These are phyloP conservation scores for Phytophthora ohioensis DNA, from an alignment of 352 stramenopile genomes.

Conservation along the genomic window DNA sequence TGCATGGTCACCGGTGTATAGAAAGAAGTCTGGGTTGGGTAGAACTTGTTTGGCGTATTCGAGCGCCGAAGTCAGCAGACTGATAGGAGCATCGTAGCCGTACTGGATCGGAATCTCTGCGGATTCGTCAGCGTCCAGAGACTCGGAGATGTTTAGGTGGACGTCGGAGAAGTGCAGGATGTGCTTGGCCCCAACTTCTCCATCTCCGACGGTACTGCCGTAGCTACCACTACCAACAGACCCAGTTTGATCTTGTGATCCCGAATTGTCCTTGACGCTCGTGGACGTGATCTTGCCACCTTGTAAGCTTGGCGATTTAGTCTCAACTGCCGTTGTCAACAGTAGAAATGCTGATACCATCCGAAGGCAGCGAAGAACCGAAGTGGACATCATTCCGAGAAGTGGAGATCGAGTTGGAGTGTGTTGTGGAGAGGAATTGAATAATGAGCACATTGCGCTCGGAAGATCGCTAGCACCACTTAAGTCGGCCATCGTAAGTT, in stretches of 20 bases:
- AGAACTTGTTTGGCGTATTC: conserved; percentile 62
- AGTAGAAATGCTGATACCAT: conserved; percentile 9
- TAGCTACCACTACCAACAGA: conserved; percentile 27
- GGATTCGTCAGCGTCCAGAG: conserved; percentile 45
- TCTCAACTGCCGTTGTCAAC: background rate
- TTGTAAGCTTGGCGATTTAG: conserved; percentile 16
- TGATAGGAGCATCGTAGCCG: conserved; percentile 52
- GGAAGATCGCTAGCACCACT: conserved; percentile 7
- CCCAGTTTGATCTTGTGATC: conserved; percentile 18
- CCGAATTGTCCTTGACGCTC: conserved; percentile 26
- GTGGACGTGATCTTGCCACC: conserved; percentile 27
- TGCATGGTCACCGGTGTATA: conserved; percentile 79
- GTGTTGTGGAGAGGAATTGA: conserved; percentile 23
- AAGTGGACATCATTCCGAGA: conserved; percentile 8
- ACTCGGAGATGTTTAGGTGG: conserved; percentile 69
- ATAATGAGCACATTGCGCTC: conserved; percentile 17
- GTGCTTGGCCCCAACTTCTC: conserved; percentile 37
- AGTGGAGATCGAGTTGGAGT: background rate
- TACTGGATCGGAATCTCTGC: conserved; percentile 50
- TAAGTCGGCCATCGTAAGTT: background rate
- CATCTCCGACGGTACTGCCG: conserved; percentile 17
- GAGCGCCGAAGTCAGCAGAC: conserved; percentile 62
- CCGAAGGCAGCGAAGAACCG: conserved; percentile 13
- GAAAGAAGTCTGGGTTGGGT: conserved; percentile 61
- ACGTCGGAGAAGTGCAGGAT: conserved; percentile 85